Conservation (phyloP, 352 stramenopile genomes). For the Pseudoperonospora humuli region DNA sequence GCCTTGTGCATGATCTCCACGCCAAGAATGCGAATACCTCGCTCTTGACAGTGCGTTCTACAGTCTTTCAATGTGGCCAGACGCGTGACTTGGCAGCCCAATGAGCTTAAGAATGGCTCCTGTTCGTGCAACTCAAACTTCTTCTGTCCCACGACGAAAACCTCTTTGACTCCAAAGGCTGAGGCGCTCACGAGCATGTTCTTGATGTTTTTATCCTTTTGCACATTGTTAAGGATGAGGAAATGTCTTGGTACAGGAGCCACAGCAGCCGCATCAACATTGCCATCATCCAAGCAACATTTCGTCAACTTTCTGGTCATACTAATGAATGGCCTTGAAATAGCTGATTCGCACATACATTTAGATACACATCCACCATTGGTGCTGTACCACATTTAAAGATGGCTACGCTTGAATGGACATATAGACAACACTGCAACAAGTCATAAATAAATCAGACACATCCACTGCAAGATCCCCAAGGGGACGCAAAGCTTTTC, state of each 20-base stretch:
- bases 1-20: constrained; percentile 91
- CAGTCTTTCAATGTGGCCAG: constrained; percentile 81
- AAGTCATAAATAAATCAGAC: constrained; percentile 28
- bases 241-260: constrained; percentile 43
- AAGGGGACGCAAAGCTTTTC: constrained; percentile 11
- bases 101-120: constrained; percentile 30
- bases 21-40: constrained; percentile 80
- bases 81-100: constrained; percentile 49
- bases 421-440: too few relatives aligned
- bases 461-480: constrained; percentile 23
- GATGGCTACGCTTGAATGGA: constrained; percentile 13
- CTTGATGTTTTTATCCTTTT: constrained; percentile 86
- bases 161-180: constrained; percentile 70
- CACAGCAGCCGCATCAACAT: not conserved
- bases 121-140: constrained; percentile 65
- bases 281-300: not conserved
- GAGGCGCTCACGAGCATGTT: constrained; percentile 80
- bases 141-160: constrained; percentile 88
- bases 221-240: constrained; percentile 91
- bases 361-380: constrained; percentile 1
- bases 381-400: constrained; percentile 8
- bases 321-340: too few relatives aligned
- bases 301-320: not conserved
- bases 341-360: not conserved
- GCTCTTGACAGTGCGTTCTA: constrained; percentile 46